phyloP scores from a whole-genome alignment of 2,329 filamentous ascomycete genomes.

The Colletotrichum simmondsii region DNA sequence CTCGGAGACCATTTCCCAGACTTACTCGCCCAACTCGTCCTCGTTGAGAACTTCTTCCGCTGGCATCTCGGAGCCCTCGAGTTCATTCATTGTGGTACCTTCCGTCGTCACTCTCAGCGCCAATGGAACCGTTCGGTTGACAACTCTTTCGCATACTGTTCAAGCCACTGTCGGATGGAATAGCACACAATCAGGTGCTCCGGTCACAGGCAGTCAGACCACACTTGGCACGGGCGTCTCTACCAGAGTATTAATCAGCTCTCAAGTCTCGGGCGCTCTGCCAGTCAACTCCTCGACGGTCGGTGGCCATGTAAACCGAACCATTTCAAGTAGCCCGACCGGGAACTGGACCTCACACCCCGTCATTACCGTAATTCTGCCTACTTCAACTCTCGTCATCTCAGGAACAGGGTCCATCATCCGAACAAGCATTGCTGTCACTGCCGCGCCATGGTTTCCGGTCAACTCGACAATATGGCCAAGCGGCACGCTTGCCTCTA shows the following conservation, averaged over 20 bases:
- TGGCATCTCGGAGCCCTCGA: background rate
- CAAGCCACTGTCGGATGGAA: background rate
- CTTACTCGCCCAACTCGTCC: background rate
- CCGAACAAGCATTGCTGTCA: background rate
- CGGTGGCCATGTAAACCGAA: background rate
- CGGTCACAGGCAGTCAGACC: background rate
- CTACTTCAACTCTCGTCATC: background rate
- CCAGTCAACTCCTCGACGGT: background rate
- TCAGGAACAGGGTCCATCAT: background rate
- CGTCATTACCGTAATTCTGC: background rate
- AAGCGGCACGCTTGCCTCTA: slow-evolving; percentile 10
- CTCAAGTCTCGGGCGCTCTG: background rate
- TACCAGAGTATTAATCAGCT: background rate
- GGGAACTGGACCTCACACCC: background rate
- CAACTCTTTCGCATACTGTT: background rate
- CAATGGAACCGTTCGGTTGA: background rate
- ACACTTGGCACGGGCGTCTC: background rate
- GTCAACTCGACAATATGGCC: slow-evolving; percentile 8
- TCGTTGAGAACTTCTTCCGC: background rate
- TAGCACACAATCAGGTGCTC: background rate
- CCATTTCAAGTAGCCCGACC: background rate
- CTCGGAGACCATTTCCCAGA: background rate
- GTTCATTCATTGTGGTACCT: background rate
- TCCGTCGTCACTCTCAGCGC: background rate
- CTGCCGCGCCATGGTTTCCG: slow-evolving; percentile 2